phyloP scores from a whole-genome alignment of 768 basidiomycete species.

The Daedalea quercina region DNA sequence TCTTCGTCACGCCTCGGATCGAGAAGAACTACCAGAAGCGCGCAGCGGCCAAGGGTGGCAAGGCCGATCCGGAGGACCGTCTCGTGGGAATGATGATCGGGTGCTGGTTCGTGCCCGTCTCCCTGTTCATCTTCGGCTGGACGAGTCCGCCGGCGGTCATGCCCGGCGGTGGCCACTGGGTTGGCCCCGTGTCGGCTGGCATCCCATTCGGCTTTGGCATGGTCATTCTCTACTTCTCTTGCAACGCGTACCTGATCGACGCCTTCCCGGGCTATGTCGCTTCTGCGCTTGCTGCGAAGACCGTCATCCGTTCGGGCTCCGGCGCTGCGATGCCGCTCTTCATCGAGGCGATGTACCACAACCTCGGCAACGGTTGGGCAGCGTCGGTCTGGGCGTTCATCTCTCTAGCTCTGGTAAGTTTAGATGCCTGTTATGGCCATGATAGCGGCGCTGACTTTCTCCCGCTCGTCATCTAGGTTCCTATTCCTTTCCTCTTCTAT shows the following conservation, averaged over 20 bases:
- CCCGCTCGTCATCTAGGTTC: no score
- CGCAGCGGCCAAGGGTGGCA: slow-evolving; percentile 27
- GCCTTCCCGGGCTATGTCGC: slow-evolving; percentile 33
- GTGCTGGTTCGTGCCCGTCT: slow-evolving; percentile 28
- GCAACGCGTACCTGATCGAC: slow-evolving; percentile 35
- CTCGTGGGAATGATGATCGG: slow-evolving; percentile 32
- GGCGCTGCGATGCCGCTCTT: slow-evolving; percentile 31
- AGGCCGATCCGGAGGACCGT: slow-evolving; percentile 36
- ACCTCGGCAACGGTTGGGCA: slow-evolving; percentile 33
- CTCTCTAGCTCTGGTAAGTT: slow-evolving; percentile 26
- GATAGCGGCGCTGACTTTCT: neutral
- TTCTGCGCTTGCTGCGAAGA: slow-evolving; percentile 33
- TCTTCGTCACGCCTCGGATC: slow-evolving; percentile 27
- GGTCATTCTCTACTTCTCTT: slow-evolving; percentile 33
- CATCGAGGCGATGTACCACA: slow-evolving; percentile 34
- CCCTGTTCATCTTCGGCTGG: slow-evolving; percentile 38
- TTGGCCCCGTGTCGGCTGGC: slow-evolving; percentile 29
- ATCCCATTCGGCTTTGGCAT: slow-evolving; percentile 34
- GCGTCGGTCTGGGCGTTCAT: slow-evolving; percentile 30
- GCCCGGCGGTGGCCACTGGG: slow-evolving; percentile 31
- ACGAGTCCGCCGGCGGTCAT: slow-evolving; percentile 29
- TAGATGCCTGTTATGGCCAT: no score
- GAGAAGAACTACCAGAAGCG: slow-evolving; percentile 28
- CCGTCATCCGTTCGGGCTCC: slow-evolving; percentile 28
- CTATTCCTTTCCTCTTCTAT: slow-evolving; percentile 18